Conservation (phyloP, 768 basidiomycete genomes). For the Tremella mesenterica region DNA sequence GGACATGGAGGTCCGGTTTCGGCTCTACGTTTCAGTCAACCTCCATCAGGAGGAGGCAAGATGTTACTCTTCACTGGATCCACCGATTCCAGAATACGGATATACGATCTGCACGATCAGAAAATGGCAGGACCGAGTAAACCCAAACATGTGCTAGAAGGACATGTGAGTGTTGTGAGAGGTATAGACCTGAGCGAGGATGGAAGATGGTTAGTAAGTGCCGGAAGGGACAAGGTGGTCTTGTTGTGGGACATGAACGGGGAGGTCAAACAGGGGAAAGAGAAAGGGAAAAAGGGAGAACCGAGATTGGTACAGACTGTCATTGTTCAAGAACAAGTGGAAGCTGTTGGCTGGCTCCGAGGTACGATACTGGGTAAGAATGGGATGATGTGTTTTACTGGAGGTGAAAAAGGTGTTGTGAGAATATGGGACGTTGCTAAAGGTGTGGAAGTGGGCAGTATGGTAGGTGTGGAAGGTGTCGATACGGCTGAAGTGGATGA, state of each 20-base stretch:
- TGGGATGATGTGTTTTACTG: slow-evolving; percentile 68
- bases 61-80: slow-evolving; percentile 85
- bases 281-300: slow-evolving; percentile 32
- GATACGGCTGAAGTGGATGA: slow-evolving; percentile 49
- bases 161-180: slow-evolving; percentile 88
- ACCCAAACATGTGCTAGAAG: slow-evolving; percentile 75
- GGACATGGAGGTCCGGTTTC: slow-evolving; percentile 97
- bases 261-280: slow-evolving; percentile 40
- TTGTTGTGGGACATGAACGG: slow-evolving; percentile 74
- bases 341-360: slow-evolving; percentile 65
- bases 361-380: slow-evolving; percentile 50
- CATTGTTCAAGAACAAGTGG: slow-evolving; percentile 68
- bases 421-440: slow-evolving; percentile 73
- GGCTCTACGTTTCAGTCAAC: slow-evolving; percentile 63
- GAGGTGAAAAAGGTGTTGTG: slow-evolving; percentile 78
- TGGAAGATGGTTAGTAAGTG: slow-evolving; percentile 81
- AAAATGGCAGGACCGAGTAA: slow-evolving; percentile 48
- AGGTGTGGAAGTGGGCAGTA: slow-evolving; percentile 55
- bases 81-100: slow-evolving; percentile 81
- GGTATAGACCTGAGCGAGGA: slow-evolving; percentile 76
- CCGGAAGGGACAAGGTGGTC: slow-evolving; percentile 85
- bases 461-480: slow-evolving; percentile 49
- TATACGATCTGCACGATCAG: slow-evolving; percentile 74
- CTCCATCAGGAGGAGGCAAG: slow-evolving; percentile 35
- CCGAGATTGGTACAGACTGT: slow-evolving; percentile 69